Percentiles rank a stretch among this genome's conserved stretches.
Conservation (phyloP, 768 basidiomycete genomes). For the Suillus subaureus region DNA sequence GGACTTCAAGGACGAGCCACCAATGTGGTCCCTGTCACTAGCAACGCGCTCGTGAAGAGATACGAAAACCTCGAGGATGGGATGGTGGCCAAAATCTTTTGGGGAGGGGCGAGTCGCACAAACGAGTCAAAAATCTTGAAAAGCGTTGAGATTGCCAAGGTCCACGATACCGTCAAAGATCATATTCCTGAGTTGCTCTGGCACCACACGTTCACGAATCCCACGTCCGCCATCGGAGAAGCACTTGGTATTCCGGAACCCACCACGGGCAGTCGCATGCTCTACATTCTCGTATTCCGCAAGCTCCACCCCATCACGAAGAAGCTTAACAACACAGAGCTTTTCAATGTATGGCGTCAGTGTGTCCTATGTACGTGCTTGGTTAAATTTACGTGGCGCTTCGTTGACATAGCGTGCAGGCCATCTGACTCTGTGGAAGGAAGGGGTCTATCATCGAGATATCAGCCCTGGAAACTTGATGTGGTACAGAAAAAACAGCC, state of each 20-base stretch:
- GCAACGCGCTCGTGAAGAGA: too few species aligned
- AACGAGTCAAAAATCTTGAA: not conserved
- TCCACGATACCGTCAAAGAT: not conserved
- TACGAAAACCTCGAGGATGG: too few species aligned
- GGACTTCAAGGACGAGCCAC: not conserved
- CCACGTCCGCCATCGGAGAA: not conserved
- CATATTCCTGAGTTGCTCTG: too few species aligned
- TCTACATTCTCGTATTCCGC: too few species aligned
- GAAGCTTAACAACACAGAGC: too few species aligned
- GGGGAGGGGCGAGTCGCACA: not conserved
- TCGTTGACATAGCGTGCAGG: not conserved
- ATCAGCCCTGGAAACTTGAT: conserved; percentile 19
- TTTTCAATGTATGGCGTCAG: too few species aligned
- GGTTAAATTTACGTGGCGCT: too few species aligned
- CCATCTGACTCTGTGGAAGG: not conserved
- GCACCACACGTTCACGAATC: not conserved
- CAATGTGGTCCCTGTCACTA: too few species aligned
- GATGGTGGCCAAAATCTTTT: too few species aligned
- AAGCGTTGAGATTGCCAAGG: not conserved
- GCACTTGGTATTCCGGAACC: not conserved
- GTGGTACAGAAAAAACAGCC: conserved; percentile 8
- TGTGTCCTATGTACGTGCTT: too few species aligned
- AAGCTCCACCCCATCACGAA: too few species aligned
- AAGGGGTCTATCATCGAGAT: not conserved
- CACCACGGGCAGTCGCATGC: not conserved